Evolutionary conservation across 768 basidiomycete genomes (phyloP), one percentile per base, ranked within the genome.

Genomic region (Galerina marginata): DNA sequence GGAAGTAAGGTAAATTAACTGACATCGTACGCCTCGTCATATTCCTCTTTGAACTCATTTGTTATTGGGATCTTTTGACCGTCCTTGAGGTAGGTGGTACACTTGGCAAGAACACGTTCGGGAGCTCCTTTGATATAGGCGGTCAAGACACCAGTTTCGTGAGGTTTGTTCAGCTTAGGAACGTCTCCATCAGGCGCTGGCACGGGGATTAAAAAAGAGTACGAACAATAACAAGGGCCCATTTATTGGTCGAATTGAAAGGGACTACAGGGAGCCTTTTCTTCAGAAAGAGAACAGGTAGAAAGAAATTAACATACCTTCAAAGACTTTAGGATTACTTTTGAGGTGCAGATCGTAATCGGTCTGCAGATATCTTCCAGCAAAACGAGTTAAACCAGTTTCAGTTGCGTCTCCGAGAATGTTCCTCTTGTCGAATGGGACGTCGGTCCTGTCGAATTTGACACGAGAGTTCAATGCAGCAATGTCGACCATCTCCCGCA

Each of bases 351-450:
- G 74, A 64, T 89, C 88, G 63, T 86, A 90, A 58, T 83, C 81
- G 0, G 73, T 58, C 37, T 72, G 69, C 9, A 88, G 68, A 60
- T 80, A 77, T 40, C 83, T 82, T 6, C 86, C 87, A 33, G 87
- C 86, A 70, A 90, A 89, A 40, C 87, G 84, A 26, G 85, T 83
- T 43, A 90, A 75, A 16, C 88, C 88, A n/a, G 87, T 88, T 74
- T 90, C 88, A 3, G 88, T 90, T n/a, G 88, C 88, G 69, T 90
- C 88, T 3, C 88, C 88, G 16, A 90, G 79, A 56, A 90, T 88
- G 40, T 74, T 72, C 49, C 88, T 79, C 69, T 88, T 74, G 16
- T 84, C 81, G 58, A 90, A 88, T 1, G 86, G 84, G 6, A 89
- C 70, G 66, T 89, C 86, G 1, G 74, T 80, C 67, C 79, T 83